Conservation (phyloP, 148 eudicot genomes). For the Camellia granthamiana region DNA sequence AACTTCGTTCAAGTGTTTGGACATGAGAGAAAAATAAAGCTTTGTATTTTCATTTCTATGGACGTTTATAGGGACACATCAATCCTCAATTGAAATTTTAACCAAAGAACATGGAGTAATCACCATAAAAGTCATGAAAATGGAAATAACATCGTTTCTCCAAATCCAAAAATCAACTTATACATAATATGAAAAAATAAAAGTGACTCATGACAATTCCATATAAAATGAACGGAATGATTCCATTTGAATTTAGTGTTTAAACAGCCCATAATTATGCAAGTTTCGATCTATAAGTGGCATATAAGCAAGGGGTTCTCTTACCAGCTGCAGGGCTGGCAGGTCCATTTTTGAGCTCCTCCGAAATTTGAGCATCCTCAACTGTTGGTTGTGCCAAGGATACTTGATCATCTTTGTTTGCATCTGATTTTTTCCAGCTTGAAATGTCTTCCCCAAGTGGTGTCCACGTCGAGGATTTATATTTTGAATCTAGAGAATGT, state of each 20-base stretch:
- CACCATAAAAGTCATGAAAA: not conserved
- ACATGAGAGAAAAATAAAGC: not conserved
- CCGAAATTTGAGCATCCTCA: constrained; percentile 23
- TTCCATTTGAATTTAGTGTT: not conserved
- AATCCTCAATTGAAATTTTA: not conserved
- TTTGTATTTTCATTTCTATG: not conserved
- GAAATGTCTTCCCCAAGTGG: constrained; percentile 24
- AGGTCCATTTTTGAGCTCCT: constrained; percentile 37
- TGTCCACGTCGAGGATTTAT: constrained; percentile 27
- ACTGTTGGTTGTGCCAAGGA: constrained; percentile 18
- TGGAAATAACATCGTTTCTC: not conserved
- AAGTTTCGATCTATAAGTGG: not conserved
- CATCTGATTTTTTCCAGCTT: constrained; percentile 17
- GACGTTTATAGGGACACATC: not conserved
- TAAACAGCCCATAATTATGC: not conserved
- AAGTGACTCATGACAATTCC: not conserved
- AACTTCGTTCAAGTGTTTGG: not conserved
- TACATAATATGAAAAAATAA: not conserved
- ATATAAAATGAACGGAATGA: not conserved
- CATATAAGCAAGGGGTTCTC: constrained; percentile 19
- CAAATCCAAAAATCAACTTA: not conserved
- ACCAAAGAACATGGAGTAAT: not conserved
- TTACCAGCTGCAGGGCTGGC: constrained; percentile 61
- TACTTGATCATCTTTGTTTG: constrained; percentile 18
- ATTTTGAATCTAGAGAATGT: constrained; percentile 49